These are phyloP conservation scores for Monilinia aucupariae DNA, from an alignment of 2,329 filamentous ascomycete genomes.

Conservation along the genomic window DNA sequence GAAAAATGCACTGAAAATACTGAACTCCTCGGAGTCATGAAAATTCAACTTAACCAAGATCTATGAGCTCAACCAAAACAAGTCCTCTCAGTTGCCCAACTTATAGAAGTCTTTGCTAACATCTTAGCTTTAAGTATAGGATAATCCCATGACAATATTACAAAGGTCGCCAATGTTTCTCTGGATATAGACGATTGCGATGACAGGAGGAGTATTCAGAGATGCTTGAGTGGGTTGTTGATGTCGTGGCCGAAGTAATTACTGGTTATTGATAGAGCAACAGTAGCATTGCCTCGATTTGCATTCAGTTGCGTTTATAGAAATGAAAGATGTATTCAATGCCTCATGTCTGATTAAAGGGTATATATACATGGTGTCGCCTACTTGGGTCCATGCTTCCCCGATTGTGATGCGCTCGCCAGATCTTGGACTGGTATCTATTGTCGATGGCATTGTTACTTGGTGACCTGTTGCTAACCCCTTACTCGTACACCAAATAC, in stretches of 20 bases:
- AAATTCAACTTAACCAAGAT: conserved; percentile 37
- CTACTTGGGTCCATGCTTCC: too few species aligned
- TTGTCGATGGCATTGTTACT: too few species aligned
- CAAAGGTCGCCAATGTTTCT: not conserved
- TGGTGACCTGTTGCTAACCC: too few species aligned
- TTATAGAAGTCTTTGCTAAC: not conserved
- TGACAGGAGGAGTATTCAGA: not conserved
- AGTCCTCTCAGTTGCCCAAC: not conserved
- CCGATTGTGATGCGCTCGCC: too few species aligned
- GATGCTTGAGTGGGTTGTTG: not conserved
- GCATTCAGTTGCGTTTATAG: not conserved
- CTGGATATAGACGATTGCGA: too few species aligned
- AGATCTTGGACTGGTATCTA: too few species aligned
- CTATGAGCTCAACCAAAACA: conserved; percentile 31
- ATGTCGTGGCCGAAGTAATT: not conserved
- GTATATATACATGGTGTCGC: too few species aligned
- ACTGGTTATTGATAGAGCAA: not conserved
- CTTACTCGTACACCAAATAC: too few species aligned
- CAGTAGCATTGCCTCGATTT: not conserved
- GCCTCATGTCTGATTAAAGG: too few species aligned
- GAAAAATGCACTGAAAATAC: conserved; percentile 38
- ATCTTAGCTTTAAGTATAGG: not conserved
- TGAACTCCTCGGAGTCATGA: conserved; percentile 35
- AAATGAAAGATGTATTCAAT: not conserved
- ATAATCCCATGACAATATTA: too few species aligned